Conservation (phyloP, 2,329 filamentous ascomycete genomes). For the Stemphylium beticola region DNA sequence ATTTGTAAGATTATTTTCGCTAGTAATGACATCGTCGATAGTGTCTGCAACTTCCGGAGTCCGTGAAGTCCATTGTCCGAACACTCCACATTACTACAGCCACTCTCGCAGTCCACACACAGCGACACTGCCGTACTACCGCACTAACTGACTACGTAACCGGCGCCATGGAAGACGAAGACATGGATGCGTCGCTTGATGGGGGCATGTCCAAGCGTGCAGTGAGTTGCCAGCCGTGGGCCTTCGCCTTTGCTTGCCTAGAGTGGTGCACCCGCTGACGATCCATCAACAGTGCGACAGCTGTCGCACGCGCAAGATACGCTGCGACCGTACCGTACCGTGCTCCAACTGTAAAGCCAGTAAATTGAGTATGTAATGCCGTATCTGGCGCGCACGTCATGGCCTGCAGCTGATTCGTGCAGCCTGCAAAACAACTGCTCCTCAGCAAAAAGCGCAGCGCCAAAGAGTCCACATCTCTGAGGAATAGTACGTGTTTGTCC, state of each 20-base stretch:
- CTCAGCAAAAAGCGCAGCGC: constrained; percentile 38
- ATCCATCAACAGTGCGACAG: constrained; percentile 39
- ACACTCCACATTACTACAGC: constrained; percentile 10
- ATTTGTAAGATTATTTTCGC: neutral
- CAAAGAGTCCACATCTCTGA: constrained; percentile 47
- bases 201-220: constrained; percentile 39
- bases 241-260: neutral
- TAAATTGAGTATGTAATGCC: constrained; percentile 39
- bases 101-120: constrained; percentile 22
- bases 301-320: constrained; percentile 45
- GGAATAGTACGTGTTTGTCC: constrained; percentile 41
- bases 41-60: constrained; percentile 12
- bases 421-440: constrained; percentile 44
- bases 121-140: constrained; percentile 19
- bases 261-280: constrained; percentile 5
- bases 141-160: constrained; percentile 11
- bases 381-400: neutral
- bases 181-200: constrained; percentile 39
- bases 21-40: constrained; percentile 24
- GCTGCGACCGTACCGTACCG: constrained; percentile 41
- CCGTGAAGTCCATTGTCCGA: constrained; percentile 23
- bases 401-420: constrained; percentile 14
- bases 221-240: constrained; percentile 19
- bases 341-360: constrained; percentile 48
- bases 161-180: constrained; percentile 37